Evolutionary conservation across 148 eudicot genomes (phyloP), one percentile per base, ranked within the genome.

Genomic region (Vaccinium vitisidaea): DNA sequence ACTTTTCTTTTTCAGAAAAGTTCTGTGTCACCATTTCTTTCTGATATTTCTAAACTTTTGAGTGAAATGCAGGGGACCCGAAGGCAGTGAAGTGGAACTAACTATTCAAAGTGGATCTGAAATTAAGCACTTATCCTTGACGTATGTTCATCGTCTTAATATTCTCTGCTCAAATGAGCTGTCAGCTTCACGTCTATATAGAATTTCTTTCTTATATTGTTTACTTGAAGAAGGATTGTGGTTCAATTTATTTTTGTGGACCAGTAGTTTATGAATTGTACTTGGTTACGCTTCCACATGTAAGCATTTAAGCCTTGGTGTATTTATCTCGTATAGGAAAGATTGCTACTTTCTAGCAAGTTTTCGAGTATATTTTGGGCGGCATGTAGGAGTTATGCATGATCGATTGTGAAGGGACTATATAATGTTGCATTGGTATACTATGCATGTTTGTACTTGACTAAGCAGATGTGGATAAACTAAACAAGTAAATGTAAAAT

Each of bases 71-170:
- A 95, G 99, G 91, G 99, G 99, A 69, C 90, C 98, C 43, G 98
- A 95, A 90, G 98, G 98, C 87, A 97, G 98, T 90, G 87, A 87
- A 70, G 98, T 97, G 75, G 90, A 92, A 73, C 85, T 97, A 87
- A 91, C 88, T 83, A 84, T 95, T 83, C 93, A 85, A 73, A 93
- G 94, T 84, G 92, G 92, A 77, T 81, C 88, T 18, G 93, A 92
- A 89, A 89, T 87, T 84, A 97, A 91, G 88, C 90, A 89, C 73
- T 77, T 97, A 25, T 86, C 83, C 52, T 86, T 97, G 82, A 92
- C 77, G 98, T 97, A 91, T 30, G 94, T 87, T 71, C 36, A 77
- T 23, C 4, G 0, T 36, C 76, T 67, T 82, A 18, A 23, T 52
- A 56, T 61, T 84, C n/a, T 84, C 74, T 85, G 59, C 81, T 63